Percentiles rank a stretch among this genome's conserved stretches.
These are phyloP conservation scores for Septoria linicola DNA, from an alignment of 2,329 filamentous ascomycete genomes.

Conservation along the genomic window DNA sequence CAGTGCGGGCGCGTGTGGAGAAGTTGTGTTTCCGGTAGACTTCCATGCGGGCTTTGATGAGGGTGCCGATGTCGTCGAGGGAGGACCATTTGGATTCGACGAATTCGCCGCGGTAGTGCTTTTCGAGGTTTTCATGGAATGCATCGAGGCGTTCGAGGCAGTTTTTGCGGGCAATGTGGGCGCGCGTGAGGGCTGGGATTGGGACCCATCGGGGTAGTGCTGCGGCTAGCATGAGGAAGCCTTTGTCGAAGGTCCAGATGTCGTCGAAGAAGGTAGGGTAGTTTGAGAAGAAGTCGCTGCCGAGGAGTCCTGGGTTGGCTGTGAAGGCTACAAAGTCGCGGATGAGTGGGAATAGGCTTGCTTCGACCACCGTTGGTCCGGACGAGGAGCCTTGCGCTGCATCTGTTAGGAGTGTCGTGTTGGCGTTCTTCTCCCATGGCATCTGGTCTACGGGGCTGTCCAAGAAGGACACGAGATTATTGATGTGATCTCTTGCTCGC, in stretches of 20 bases:
- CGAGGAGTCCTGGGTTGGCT: slow-evolving; percentile 53
- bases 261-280: slow-evolving; percentile 56
- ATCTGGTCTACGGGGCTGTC: slow-evolving; percentile 61
- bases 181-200: slow-evolving; percentile 50
- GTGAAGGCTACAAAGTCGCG: slow-evolving; percentile 57
- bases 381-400: slow-evolving; percentile 38
- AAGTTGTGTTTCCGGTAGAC: slow-evolving; percentile 36
- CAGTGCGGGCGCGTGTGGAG: slow-evolving; percentile 35
- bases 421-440: slow-evolving; percentile 59
- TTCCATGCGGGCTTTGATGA: slow-evolving; percentile 36
- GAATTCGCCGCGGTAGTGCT: slow-evolving; percentile 32
- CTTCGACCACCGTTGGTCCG: slow-evolving; percentile 51
- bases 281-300: slow-evolving; percentile 52
- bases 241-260: slow-evolving; percentile 55
- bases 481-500: slow-evolving; percentile 48
- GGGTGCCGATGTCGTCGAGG: slow-evolving; percentile 38
- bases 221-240: slow-evolving; percentile 54
- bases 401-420: slow-evolving; percentile 40
- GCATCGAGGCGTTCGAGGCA: slow-evolving; percentile 29
- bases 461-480: slow-evolving; percentile 60
- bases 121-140: slow-evolving; percentile 38
- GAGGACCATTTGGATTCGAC: slow-evolving; percentile 37
- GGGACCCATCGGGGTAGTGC: slow-evolving; percentile 59
- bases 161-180: slow-evolving; percentile 43
- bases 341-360: slow-evolving; percentile 53